phyloP scores from a whole-genome alignment of 176 grass and related monocot genomes.

The Juncus effusus region DNA sequence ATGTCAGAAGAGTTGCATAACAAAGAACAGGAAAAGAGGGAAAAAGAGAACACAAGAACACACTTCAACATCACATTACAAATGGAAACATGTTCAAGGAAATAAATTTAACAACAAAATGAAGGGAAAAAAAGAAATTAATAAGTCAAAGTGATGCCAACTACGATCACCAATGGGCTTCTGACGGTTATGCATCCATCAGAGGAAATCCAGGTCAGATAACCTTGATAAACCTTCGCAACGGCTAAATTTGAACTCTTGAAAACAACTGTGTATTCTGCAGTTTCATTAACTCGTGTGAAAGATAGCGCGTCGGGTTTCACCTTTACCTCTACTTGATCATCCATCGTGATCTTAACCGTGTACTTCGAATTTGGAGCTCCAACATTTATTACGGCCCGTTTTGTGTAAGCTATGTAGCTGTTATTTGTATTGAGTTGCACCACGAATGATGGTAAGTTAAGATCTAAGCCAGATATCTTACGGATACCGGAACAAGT shows the following conservation, averaged over 20 bases:
- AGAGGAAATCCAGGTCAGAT: constrained; percentile 14
- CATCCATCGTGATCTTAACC: background rate
- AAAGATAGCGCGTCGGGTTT: constrained; percentile 11
- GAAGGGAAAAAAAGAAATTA: too few species aligned
- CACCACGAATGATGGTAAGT: constrained; percentile 47
- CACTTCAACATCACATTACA: too few species aligned
- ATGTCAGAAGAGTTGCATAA: too few species aligned
- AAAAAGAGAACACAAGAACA: too few species aligned
- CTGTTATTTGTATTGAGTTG: background rate
- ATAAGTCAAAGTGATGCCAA: background rate
- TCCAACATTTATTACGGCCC: constrained; percentile 42
- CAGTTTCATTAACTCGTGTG: background rate
- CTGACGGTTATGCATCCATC: background rate
- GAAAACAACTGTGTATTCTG: background rate
- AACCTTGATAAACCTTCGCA: constrained; percentile 7
- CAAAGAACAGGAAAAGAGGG: too few species aligned
- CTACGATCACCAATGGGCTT: constrained; percentile 6
- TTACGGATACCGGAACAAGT: constrained; percentile 28
- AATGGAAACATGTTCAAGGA: too few species aligned
- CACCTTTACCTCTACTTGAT: constrained; percentile 10
- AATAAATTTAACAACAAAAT: too few species aligned
- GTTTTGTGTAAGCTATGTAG: background rate
- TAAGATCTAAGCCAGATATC: constrained; percentile 15
- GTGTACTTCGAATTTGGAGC: background rate
- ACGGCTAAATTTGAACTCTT: background rate